Conservation (phyloP, 352 stramenopile species). For the Phytophthora uliginosa region DNA sequence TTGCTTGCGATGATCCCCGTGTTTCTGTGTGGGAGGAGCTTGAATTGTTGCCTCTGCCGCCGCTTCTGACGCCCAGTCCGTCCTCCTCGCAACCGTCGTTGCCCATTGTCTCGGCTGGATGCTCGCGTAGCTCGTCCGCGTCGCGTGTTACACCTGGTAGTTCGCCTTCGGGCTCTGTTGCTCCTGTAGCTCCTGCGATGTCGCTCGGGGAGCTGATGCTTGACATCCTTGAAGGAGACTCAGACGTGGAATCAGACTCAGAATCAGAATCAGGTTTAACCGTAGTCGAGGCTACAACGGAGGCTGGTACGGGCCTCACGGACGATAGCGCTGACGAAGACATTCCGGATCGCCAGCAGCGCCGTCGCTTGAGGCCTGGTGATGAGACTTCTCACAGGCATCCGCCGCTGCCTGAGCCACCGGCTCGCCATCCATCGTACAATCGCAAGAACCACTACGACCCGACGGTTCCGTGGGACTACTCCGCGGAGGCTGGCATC, state of each 20-base stretch:
- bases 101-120: background rate
- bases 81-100: background rate
- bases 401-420: too few relatives aligned
- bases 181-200: background rate
- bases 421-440: background rate
- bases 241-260: slow-evolving; percentile 1
- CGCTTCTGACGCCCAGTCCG: too few relatives aligned
- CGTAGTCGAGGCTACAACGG: background rate
- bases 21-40: background rate
- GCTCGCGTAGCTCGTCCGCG: background rate
- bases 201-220: background rate
- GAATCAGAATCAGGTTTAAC: background rate
- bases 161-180: background rate
- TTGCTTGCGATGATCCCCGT: background rate
- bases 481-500: too few relatives aligned
- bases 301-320: background rate
- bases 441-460: background rate
- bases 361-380: background rate
- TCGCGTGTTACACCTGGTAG: too few relatives aligned
- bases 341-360: background rate
- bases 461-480: background rate
- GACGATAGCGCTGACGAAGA: slow-evolving; percentile 3
- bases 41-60: background rate
- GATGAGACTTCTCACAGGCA: slow-evolving; percentile 4
- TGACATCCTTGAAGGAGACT: background rate